Conservation (phyloP, 345 rosid species). For the Eucalyptus erythrocorys region DNA sequence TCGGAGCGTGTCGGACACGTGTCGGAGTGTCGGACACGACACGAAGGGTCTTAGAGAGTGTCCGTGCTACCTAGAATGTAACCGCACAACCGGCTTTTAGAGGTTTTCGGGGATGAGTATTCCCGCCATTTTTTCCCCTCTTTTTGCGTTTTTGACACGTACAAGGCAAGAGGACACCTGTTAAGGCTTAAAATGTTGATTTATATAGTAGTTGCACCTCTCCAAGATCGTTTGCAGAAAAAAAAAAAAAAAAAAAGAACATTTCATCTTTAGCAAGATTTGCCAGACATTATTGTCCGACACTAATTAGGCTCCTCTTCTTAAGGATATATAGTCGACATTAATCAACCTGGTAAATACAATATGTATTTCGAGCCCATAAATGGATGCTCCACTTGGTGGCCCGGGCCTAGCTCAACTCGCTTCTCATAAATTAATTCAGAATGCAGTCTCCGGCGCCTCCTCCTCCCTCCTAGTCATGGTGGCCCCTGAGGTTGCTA, state of each 20-base stretch:
- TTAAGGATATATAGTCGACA: not conserved
- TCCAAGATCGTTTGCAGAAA: not conserved
- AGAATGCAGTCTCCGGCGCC: not conserved
- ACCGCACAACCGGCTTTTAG: no score
- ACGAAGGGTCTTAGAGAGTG: no score
- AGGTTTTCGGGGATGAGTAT: no score
- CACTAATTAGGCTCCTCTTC: not conserved
- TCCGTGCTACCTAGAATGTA: no score
- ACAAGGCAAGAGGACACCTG: not conserved
- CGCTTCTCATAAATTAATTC: not conserved
- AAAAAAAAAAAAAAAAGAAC: not conserved
- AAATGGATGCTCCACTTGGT: not conserved
- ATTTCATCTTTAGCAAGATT: not conserved
- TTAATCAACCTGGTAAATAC: not conserved
- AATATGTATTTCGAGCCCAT: no score
- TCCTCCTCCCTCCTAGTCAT: not conserved
- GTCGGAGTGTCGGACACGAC: no score
- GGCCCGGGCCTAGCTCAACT: not conserved
- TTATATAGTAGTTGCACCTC: not conserved
- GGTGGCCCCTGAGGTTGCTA: not conserved
- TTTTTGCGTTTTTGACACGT: not conserved
- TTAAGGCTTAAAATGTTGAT: not conserved
- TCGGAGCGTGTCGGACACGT: no score
- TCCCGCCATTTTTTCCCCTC: rapidly evolving
- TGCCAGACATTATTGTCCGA: not conserved